These are phyloP conservation scores for Penicillium capsulatum DNA, from an alignment of 2,329 filamentous ascomycete genomes.

Conservation along the genomic window DNA sequence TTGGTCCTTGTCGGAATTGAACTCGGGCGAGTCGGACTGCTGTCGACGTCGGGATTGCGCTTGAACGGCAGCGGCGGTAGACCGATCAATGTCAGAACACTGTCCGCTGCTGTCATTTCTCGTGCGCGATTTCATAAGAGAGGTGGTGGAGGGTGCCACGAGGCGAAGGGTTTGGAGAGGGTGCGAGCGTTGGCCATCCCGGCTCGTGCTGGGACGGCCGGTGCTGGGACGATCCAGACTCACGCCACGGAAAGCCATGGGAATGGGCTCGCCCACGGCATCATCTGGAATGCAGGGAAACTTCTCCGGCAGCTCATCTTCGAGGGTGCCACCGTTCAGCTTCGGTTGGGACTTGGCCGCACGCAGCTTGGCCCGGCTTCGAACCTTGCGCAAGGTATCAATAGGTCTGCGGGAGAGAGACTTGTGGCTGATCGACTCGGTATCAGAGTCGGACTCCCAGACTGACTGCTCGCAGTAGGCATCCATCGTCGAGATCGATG, in stretches of 20 bases:
- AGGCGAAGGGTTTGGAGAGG: constrained; percentile 33
- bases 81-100: constrained; percentile 31
- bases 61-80: constrained; percentile 36
- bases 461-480: constrained; percentile 36
- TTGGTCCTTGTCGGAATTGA: constrained; percentile 26
- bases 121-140: constrained; percentile 27
- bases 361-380: constrained; percentile 38
- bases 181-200: constrained; percentile 24
- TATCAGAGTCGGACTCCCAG: constrained; percentile 41
- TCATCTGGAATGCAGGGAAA: constrained; percentile 31
- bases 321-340: constrained; percentile 26
- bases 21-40: constrained; percentile 27
- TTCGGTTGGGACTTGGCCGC: constrained; percentile 37
- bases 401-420: constrained; percentile 37
- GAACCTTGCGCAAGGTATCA: constrained; percentile 39
- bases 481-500: constrained; percentile 34
- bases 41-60: constrained; percentile 34
- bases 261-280: constrained; percentile 10
- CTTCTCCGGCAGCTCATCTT: constrained; percentile 23
- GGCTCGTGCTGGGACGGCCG: constrained; percentile 20
- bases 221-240: constrained; percentile 20
- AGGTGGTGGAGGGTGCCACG: constrained; percentile 36
- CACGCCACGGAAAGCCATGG: constrained; percentile 9
- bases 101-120: constrained; percentile 24
- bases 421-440: constrained; percentile 32